Percentiles rank a stretch among this genome's conserved stretches.
phyloP scores from a whole-genome alignment of 176 grass and related monocot species.

The Miscanthus lutarioriparius region DNA sequence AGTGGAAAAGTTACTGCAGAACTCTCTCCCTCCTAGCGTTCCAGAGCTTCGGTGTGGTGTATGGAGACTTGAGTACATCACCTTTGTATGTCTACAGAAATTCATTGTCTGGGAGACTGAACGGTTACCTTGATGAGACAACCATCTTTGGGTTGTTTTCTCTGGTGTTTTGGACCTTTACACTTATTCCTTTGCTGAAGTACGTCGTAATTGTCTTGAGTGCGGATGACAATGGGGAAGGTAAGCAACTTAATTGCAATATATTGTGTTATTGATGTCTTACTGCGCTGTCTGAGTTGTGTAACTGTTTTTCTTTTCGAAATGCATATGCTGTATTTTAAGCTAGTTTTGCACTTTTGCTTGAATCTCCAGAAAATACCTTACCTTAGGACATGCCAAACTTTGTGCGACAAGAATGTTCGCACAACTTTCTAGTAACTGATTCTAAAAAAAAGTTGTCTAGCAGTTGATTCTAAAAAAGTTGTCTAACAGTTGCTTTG shows the following conservation, averaged over 20 bases:
- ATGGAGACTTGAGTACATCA: slow-evolving; percentile 67
- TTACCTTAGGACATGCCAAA: background rate
- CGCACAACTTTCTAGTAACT: background rate
- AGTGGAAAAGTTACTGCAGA: slow-evolving; percentile 47
- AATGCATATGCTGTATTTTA: background rate
- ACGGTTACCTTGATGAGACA: slow-evolving; percentile 37
- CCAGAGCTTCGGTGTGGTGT: slow-evolving; percentile 76
- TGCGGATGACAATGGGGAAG: slow-evolving; percentile 68
- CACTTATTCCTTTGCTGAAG: slow-evolving; percentile 60
- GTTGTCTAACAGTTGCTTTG: background rate
- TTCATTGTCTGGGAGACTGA: slow-evolving; percentile 45
- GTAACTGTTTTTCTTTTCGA: background rate
- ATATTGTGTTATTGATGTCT: background rate
- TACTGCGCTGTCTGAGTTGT: background rate
- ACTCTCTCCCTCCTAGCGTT: slow-evolving; percentile 56
- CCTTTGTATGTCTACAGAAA: slow-evolving; percentile 64
- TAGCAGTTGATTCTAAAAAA: background rate
- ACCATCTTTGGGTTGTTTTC: slow-evolving; percentile 68
- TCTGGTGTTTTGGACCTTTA: slow-evolving; percentile 69
- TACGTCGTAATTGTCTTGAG: slow-evolving; percentile 62
- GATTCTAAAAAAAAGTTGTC: background rate
- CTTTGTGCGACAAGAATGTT: background rate
- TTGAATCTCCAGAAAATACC: background rate
- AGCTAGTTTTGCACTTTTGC: background rate
- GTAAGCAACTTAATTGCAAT: slow-evolving; percentile 30